Evolutionary conservation across 345 rosid species (phyloP).

Genomic region (Bretschneidera sinensis): DNA sequence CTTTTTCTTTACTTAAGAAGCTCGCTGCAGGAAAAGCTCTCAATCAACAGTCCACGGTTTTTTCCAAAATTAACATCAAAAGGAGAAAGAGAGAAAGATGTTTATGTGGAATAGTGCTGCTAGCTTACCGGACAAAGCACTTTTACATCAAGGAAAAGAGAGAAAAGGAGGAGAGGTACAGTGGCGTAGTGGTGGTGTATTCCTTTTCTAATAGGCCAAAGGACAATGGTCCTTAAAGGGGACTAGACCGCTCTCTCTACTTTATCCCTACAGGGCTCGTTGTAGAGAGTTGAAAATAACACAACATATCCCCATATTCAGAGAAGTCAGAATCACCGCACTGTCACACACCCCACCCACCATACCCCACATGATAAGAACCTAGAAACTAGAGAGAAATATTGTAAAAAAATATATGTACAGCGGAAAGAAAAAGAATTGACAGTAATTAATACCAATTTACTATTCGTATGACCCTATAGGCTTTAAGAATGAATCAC

Average conservation of each 20-base stretch:
- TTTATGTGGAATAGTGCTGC: slow-evolving; percentile 24
- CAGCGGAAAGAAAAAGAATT: neutral
- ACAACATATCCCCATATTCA: slow-evolving; percentile 45
- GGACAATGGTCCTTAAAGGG: slow-evolving; percentile 59
- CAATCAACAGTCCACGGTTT: slow-evolving; percentile 32
- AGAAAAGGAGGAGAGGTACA: slow-evolving; percentile 11
- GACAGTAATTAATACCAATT: neutral
- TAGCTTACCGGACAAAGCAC: slow-evolving; percentile 61
- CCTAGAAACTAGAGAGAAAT: slow-evolving; percentile 23
- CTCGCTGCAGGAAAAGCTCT: slow-evolving; percentile 21
- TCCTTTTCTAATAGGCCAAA: slow-evolving; percentile 46
- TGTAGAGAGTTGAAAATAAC: slow-evolving; percentile 48
- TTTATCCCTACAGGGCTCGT: slow-evolving; percentile 52
- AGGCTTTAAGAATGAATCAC: slow-evolving; percentile 6
- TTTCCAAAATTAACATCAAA: slow-evolving; percentile 33
- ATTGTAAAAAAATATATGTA: neutral
- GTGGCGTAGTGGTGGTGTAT: no score
- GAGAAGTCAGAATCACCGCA: slow-evolving; percentile 38
- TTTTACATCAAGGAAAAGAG: slow-evolving; percentile 28
- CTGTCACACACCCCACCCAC: slow-evolving; percentile 29
- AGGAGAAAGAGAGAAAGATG: slow-evolving; percentile 16
- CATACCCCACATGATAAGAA: slow-evolving; percentile 26
- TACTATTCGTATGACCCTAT: neutral
- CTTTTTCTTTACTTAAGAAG: slow-evolving; percentile 15
- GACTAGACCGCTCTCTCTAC: slow-evolving; percentile 39